Evolutionary conservation across 192 early-diverging fungal species (phyloP).

Genomic region (Phycomyces blakesleeanus): DNA sequence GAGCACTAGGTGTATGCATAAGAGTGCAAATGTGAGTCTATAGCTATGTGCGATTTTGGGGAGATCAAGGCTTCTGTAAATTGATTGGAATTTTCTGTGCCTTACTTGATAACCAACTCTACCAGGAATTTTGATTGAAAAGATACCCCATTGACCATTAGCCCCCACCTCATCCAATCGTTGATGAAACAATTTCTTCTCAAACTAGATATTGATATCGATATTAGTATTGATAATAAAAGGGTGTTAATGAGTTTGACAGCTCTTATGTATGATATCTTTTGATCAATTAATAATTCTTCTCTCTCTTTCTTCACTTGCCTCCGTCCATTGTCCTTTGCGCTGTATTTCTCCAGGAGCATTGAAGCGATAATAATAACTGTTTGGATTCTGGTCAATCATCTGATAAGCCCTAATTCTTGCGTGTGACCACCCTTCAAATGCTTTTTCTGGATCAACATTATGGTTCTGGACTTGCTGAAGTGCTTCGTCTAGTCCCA

Average conservation of each 20-base stretch:
- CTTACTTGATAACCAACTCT: conserved; percentile 89
- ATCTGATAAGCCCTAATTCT: conserved; percentile 85
- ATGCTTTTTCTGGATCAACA: conserved; percentile 74
- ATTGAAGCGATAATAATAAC: conserved; percentile 97
- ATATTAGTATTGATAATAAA: too few relatives aligned
- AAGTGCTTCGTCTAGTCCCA: conserved; percentile 82
- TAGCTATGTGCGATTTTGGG: too few relatives aligned
- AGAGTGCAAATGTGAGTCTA: too few relatives aligned
- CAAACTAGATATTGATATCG: too few relatives aligned
- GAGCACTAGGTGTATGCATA: conserved; percentile 78
- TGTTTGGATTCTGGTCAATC: conserved; percentile 91
- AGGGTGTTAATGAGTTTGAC: too few relatives aligned
- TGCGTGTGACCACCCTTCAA: conserved; percentile 93
- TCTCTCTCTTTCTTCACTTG: too few relatives aligned
- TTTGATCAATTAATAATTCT: too few relatives aligned
- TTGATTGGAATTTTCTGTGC: too few relatives aligned
- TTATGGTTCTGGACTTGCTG: conserved; percentile 74
- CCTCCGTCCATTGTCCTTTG: conserved; percentile 82
- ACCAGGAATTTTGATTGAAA: conserved; percentile 90
- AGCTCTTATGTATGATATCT: too few relatives aligned
- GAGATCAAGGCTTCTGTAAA: too few relatives aligned
- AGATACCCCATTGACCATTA: conserved; percentile 94
- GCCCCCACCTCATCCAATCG: conserved; percentile 81
- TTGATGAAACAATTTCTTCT: conserved; percentile 77
- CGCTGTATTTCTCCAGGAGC: conserved; percentile 91